Evolutionary conservation across 2,329 filamentous ascomycete species (phyloP).

Genomic region (Thelonectria olida): DNA sequence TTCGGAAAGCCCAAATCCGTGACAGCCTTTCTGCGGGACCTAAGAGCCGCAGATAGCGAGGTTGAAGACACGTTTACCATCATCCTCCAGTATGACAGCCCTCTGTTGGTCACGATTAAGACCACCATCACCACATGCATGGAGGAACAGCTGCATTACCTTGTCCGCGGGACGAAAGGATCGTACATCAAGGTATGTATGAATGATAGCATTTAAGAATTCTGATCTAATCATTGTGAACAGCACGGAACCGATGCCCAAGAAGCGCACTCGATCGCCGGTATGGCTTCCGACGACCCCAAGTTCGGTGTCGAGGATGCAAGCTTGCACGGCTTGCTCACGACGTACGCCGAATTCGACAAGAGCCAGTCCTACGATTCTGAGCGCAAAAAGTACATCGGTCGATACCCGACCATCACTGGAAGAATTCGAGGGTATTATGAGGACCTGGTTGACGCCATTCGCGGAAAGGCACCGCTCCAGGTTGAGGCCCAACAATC

Average conservation of each 20-base stretch:
- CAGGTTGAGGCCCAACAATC: constrained; percentile 50
- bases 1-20: constrained; percentile 30
- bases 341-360: constrained; percentile 49
- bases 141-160: constrained; percentile 28
- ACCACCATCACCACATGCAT: constrained; percentile 28
- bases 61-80: constrained; percentile 63
- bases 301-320: constrained; percentile 31
- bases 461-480: constrained; percentile 49
- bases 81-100: constrained; percentile 63
- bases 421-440: constrained; percentile 53
- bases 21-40: constrained; percentile 33
- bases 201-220: background rate
- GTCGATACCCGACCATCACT: constrained; percentile 48
- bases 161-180: constrained; percentile 32
- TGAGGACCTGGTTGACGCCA: constrained; percentile 49
- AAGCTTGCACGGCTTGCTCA: constrained; percentile 40
- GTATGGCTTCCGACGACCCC: constrained; percentile 23
- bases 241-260: constrained; percentile 46
- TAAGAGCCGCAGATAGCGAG: constrained; percentile 32
- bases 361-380: constrained; percentile 43
- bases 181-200: constrained; percentile 32
- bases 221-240: too few relatives aligned
- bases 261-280: constrained; percentile 32
- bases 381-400: constrained; percentile 45
- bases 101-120: constrained; percentile 34